These are phyloP conservation scores for Colletotrichum aenigma DNA, from an alignment of 2,329 filamentous ascomycete genomes.

Conservation along the genomic window DNA sequence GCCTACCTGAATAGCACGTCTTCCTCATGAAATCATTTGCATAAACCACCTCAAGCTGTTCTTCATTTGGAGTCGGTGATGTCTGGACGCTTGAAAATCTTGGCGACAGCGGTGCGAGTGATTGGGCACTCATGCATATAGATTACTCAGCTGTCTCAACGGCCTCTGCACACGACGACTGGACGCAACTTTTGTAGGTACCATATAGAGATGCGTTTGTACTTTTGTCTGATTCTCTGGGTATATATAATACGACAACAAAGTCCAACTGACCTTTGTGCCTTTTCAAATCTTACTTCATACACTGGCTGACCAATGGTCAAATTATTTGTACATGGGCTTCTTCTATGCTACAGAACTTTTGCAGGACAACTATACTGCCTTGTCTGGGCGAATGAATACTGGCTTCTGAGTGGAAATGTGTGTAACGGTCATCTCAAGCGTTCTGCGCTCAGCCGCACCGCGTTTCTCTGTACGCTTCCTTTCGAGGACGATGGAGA, in stretches of 20 bases:
- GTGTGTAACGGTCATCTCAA: not conserved
- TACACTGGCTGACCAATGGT: not conserved
- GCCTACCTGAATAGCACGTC: not conserved
- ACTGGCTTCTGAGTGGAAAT: not conserved
- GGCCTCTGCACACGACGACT: not conserved
- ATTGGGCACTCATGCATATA: not conserved
- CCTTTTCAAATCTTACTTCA: not conserved
- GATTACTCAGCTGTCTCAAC: not conserved
- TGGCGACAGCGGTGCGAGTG: not conserved
- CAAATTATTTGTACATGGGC: not conserved
- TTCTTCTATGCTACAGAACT: not conserved
- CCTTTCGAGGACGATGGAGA: not conserved
- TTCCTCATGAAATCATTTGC: constrained; percentile 15
- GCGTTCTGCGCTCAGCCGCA: not conserved
- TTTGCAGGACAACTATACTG: not conserved
- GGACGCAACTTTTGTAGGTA: not conserved
- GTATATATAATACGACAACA: not conserved
- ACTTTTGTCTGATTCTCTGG: not conserved
- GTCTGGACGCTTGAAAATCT: not conserved
- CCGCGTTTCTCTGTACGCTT: not conserved
- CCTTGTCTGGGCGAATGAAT: not conserved
- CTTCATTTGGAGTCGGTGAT: not conserved
- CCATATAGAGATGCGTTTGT: not conserved
- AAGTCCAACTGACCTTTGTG: not conserved
- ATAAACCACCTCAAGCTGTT: not conserved